These are phyloP conservation scores for Jaenimonas drosophilae DNA, from an alignment of 208 protist species.

Conservation along the genomic window DNA sequence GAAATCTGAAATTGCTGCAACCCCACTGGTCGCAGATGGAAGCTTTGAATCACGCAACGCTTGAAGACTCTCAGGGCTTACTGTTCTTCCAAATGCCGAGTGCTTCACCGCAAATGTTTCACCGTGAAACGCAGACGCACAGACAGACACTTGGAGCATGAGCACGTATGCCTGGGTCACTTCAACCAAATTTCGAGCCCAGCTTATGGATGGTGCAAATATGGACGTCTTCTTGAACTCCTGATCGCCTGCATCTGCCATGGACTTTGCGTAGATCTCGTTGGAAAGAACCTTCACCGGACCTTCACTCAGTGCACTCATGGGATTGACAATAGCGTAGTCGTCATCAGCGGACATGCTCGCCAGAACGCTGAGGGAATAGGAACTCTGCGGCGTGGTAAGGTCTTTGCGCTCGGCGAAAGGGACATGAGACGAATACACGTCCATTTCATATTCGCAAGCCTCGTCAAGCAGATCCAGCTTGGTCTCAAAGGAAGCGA, in stretches of 20 bases:
- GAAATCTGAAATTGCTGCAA: background rate
- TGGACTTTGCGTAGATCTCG: background rate
- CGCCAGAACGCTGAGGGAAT: background rate
- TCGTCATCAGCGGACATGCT: background rate
- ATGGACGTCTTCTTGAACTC: too few species aligned
- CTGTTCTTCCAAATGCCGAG: background rate
- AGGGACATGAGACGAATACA: too few species aligned
- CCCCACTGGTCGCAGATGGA: background rate
- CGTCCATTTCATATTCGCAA: too few species aligned
- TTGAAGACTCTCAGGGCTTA: background rate
- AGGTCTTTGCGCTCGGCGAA: too few species aligned
- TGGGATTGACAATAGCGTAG: background rate
- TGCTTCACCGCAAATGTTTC: background rate
- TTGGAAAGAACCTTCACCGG: background rate
- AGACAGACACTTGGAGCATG: background rate
- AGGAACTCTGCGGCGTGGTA: background rate
- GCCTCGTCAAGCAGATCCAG: too few species aligned
- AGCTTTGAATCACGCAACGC: background rate
- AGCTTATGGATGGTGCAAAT: too few species aligned
- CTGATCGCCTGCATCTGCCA: background rate
- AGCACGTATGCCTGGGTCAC: background rate
- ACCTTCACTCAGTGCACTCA: background rate
- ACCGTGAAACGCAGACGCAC: background rate
- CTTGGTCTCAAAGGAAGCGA: too few species aligned
- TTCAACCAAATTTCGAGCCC: too few species aligned